Base-by-base conservation (phyloP, 2,329 filamentous ascomycete species). In the Alternaria arborescens region DNA sequence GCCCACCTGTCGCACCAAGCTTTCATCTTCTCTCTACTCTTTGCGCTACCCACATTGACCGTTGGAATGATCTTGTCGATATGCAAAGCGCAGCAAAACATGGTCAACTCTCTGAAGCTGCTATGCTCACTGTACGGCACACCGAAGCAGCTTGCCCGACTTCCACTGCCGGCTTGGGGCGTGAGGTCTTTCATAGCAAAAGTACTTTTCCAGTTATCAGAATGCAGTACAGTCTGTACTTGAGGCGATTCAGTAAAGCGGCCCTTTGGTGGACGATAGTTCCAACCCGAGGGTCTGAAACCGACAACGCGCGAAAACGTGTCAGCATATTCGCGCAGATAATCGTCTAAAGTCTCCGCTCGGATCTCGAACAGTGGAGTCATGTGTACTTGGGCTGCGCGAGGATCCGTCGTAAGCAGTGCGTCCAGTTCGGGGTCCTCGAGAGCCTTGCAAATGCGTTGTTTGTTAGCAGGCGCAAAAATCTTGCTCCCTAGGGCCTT, bases 81-180 rank as follows among this genome's bases (percentile, higher is more conserved):
- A 58, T 91, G 83, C 77, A 99, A 77, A 20, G 90, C 87, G 84
- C 95, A 95, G 68, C 94, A 87, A 75, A 99, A 99, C 86, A 98
- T 90, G 0, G 93, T 94, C 74, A 99, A 79, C 82, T 99, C 95
- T 41, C 94, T 86, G 75, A 99, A 99, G 63, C 92, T 96, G 77
- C 91, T 95, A 77, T 99, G 95, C 81, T 99, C 95, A 52, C 90
- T 94, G 76, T 99, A 99, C 2, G 95, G 95, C 2, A 98, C 95
- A 0, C 93, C 94, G 69, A 96, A 97, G 77, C 93, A 97, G 77
- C 91, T 90, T 38, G 91, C 91, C 69, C 94, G 89, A 48, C 86
- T 86, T 3, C 91, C 94, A 78, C 91, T 94, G 3, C 95, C 95
- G 4, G 93, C 86, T 79, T 97, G 93, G 0, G 93, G 90, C 0